Base-by-base conservation (phyloP, 306 rosid species). In the Heteromeles arbutifolia region DNA sequence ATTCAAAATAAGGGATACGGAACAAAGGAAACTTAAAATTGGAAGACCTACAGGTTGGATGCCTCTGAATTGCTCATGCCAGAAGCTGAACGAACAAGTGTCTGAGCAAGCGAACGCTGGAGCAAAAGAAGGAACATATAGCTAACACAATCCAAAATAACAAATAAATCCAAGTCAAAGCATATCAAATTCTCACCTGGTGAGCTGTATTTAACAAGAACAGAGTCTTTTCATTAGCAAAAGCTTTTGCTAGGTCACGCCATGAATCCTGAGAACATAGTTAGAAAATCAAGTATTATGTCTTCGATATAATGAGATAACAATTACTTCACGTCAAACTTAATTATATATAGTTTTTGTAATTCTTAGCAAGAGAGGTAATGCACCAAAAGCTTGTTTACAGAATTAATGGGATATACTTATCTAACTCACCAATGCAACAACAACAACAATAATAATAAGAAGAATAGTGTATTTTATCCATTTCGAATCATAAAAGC, bases 21-120 rank as follows among this genome's bases (percentile, higher is more conserved):
- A 74, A 28, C 13, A 25, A 74, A 73, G 32, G 61, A 75, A 74
- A 69, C 54, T n/a, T 58, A 59, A 53, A 74, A 67, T 48, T 41
- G 41, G 59, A 83, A 77, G 50, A 86, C 97, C 84, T 81, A 94
- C 98, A 87, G 97, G 82, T 82, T 90, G 78, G 97, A 87, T 21
- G 84, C 85, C 70, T 94, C 98, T 31, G 73, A 66, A 79, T 83
- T 87, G 80, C 56, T 87, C 81, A 94, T 53, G 82, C 96, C 97
- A 73, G 95, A 87, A 75, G 95, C 93, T 41, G 98, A 94, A 43
- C 83, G 90, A 65, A 94, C 98, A 43, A 94, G 93, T 45, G 90
- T 88, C 85, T 90, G 97, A 73, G 98, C 97, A 77, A 94, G 97
- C 19, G 97, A 92, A 8, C 96, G 89, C 98, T 94, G 87, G 78